Evolutionary conservation across 768 basidiomycete species (phyloP), one percentile per base, ranked within the genome.

Genomic region (Naematelia encephala): DNA sequence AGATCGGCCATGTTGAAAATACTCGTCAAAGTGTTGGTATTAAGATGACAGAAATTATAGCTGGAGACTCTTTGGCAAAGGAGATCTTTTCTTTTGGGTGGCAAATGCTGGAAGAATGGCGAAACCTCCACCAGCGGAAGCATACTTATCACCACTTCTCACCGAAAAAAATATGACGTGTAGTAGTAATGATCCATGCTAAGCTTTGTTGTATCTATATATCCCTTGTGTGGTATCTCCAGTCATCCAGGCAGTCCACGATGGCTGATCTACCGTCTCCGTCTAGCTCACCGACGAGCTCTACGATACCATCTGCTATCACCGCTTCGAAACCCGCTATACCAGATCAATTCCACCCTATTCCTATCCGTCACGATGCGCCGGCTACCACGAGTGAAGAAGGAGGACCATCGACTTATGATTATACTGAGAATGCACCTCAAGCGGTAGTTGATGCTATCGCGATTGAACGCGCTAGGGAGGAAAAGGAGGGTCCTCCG

Each of bases 341-440:
- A 19, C 57, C 60, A 21, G 68, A 69, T 42, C 29, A 45, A 8
- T 64, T 64, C 45, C 68, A 69, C 29, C 68, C 68, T n/a, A 34
- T 64, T 10, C 47, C 60, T 23, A 19, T 61, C 47, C 60, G 3
- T 8, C 19, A 23, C 42, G 34, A n/a, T n/a, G 54, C 54, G 39
- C 54, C 8, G 46, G 23, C 46, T 5, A 25, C 8, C 8, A 23
- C 19, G 39, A 43, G 53, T 25, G 26, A 5, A 16, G 39, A 30
- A 16, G 50, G 47, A n/a, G 46, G 51, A 14, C 56, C 51, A 4
- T 61, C 61, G 2, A 49, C 52, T 8, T 59, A 72, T 50, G 73
- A 69, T 42, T 72, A 69, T 62, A 72, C 62, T 42, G 69, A 66
- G 68, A 70, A 65, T 55, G 70, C 67, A 23, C 69, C 60, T 23